These are phyloP conservation scores for Kodamaea lidongshanica DNA, from an alignment of 805 yeast genomes.

Conservation along the genomic window DNA sequence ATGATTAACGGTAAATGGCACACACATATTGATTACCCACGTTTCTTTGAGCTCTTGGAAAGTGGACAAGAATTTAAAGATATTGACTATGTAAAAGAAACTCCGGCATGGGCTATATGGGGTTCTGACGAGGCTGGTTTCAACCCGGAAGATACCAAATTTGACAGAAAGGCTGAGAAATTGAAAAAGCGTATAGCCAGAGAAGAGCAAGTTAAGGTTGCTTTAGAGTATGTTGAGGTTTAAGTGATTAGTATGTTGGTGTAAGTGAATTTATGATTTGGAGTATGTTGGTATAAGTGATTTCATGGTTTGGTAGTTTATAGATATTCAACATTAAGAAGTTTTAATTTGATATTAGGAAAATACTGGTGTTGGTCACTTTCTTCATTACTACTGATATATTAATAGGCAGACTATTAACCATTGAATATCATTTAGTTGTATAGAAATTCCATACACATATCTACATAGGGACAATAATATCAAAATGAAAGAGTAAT, in stretches of 20 bases:
- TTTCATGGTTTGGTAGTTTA: not conserved
- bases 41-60: conserved; percentile 63
- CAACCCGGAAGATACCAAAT: conserved; percentile 76
- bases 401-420: too few relatives aligned
- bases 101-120: conserved; percentile 90
- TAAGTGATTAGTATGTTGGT: not conserved
- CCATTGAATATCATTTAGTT: too few relatives aligned
- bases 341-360: too few relatives aligned
- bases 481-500: too few relatives aligned
- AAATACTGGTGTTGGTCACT: too few relatives aligned
- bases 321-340: too few relatives aligned
- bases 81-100: conserved; percentile 71
- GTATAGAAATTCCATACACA: too few relatives aligned
- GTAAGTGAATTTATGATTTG: not conserved
- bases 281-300: not conserved
- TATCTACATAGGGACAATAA: too few relatives aligned
- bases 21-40: conserved; percentile 81
- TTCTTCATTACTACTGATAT: too few relatives aligned
- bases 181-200: conserved; percentile 40
- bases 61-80: conserved; percentile 65
- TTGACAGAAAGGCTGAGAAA: conserved; percentile 57
- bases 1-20: conserved; percentile 69
- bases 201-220: conserved; percentile 17
- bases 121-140: conserved; percentile 84
- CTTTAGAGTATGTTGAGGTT: not conserved